These are phyloP conservation scores for Thozetella sp. DNA, from an alignment of 495 filamentous ascomycete genomes.

Conservation along the genomic window DNA sequence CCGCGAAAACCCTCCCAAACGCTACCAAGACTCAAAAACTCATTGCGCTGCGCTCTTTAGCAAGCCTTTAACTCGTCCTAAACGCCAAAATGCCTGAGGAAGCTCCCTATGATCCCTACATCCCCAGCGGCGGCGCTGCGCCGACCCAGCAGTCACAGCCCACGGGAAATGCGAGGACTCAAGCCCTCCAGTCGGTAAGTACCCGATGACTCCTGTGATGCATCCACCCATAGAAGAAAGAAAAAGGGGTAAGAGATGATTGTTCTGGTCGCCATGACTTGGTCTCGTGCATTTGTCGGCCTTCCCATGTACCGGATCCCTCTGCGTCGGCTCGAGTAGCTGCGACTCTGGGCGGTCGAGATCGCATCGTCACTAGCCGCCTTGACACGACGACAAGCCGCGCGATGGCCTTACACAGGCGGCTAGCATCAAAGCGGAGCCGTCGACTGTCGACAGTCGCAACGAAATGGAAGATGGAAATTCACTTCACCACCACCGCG, in stretches of 20 bases:
- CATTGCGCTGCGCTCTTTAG: not conserved
- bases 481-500: no score
- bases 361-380: no score
- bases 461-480: no score
- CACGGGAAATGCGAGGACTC: conserved; percentile 46
- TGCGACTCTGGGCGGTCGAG: no score
- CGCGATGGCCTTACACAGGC: no score
- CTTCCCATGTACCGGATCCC: not conserved
- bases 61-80: conserved; percentile 4
- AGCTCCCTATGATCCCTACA: conserved; percentile 89
- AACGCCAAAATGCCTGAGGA: conserved; percentile 63
- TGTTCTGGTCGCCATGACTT: not conserved
- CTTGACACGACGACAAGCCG: no score
- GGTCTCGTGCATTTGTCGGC: not conserved
- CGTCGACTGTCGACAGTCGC: not conserved
- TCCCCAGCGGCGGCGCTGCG: conserved; percentile 62
- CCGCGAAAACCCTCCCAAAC: not conserved
- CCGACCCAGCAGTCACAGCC: conserved; percentile 34
- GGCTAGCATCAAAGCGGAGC: no score
- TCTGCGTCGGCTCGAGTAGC: not conserved
- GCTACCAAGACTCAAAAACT: conserved; percentile 5
- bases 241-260: not conserved
- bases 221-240: conserved; percentile 15
- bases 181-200: conserved; percentile 82
- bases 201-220: conserved; percentile 11